Conservation (phyloP, 805 yeast genomes). For the Saturnispora diversa region DNA sequence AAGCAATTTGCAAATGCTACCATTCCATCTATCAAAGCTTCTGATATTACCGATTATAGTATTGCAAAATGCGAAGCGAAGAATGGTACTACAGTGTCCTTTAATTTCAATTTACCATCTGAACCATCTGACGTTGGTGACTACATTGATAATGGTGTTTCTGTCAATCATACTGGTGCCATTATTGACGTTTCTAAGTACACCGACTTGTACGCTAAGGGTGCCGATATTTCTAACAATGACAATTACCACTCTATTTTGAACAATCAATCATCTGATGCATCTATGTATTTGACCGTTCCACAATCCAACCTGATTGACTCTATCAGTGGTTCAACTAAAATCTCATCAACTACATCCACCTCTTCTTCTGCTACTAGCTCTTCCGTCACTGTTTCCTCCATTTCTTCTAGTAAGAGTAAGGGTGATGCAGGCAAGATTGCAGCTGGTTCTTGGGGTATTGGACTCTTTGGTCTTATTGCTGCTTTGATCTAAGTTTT, state of each 20-base stretch:
- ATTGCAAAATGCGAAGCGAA: slow-evolving; percentile 35
- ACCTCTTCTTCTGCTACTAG: slow-evolving; percentile 16
- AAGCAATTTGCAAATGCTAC: slow-evolving; percentile 32
- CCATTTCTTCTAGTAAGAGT: slow-evolving; percentile 16
- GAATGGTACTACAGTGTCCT: slow-evolving; percentile 33
- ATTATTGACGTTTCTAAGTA: slow-evolving; percentile 32
- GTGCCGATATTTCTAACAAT: slow-evolving; percentile 27
- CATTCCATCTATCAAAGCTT: slow-evolving; percentile 33
- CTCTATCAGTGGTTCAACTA: slow-evolving; percentile 19
- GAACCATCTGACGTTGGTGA: slow-evolving; percentile 37
- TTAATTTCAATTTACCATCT: slow-evolving; percentile 43
- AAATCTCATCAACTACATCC: slow-evolving; percentile 17
- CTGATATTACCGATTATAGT: slow-evolving; percentile 28
- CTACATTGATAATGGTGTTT: slow-evolving; percentile 42
- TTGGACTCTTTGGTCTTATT: slow-evolving; percentile 30
- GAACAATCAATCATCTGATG: slow-evolving; percentile 9
- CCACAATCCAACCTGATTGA: slow-evolving; percentile 32
- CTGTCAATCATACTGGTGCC: slow-evolving; percentile 37
- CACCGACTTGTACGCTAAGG: slow-evolving; percentile 24
- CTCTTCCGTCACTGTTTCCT: slow-evolving; percentile 17
- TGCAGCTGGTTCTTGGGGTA: slow-evolving; percentile 22
- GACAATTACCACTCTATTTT: slow-evolving; percentile 10
- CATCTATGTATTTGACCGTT: slow-evolving; percentile 18
- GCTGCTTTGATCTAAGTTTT: slow-evolving; percentile 31
- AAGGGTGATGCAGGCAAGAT: slow-evolving; percentile 23